These are phyloP conservation scores for Beauveria asiatica DNA, from an alignment of 2,329 filamentous ascomycete genomes.

Conservation along the genomic window DNA sequence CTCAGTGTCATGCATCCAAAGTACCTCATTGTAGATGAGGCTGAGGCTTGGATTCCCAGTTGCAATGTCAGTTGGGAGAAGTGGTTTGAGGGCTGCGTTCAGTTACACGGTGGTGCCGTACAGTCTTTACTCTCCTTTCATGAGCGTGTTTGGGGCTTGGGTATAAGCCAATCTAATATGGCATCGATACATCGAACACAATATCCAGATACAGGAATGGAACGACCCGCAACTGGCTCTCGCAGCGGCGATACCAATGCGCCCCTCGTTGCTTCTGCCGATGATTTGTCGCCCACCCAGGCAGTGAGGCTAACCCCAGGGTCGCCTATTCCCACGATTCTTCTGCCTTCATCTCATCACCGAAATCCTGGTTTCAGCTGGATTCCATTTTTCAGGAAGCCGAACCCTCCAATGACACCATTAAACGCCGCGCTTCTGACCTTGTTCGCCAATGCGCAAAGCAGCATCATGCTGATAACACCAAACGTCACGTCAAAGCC, in stretches of 20 bases:
- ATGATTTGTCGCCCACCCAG: constrained; percentile 19
- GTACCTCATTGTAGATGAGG: constrained; percentile 65
- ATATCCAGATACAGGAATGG: background rate
- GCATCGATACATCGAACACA: background rate
- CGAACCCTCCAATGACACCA: constrained; percentile 51
- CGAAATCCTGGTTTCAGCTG: constrained; percentile 56
- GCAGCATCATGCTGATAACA: constrained; percentile 60
- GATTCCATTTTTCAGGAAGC: constrained; percentile 44
- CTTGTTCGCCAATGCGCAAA: constrained; percentile 49
- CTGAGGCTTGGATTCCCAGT: constrained; percentile 60
- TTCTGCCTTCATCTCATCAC: constrained; percentile 69
- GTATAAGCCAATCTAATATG: constrained; percentile 14
- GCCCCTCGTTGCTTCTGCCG: background rate
- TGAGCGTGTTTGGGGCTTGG: constrained; percentile 52
- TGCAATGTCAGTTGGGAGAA: constrained; percentile 81
- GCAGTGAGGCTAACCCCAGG: constrained; percentile 19
- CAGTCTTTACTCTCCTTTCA: constrained; percentile 59
- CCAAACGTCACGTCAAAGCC: constrained; percentile 67
- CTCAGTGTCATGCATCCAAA: constrained; percentile 87
- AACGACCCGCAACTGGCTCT: background rate
- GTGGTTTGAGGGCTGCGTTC: constrained; percentile 77
- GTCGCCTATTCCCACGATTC: constrained; percentile 41
- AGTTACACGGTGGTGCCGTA: constrained; percentile 55
- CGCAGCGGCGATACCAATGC: background rate
- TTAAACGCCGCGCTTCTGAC: constrained; percentile 58